Conservation (phyloP, 306 rosid genomes). For the Ammopiptanthus mongolicus region DNA sequence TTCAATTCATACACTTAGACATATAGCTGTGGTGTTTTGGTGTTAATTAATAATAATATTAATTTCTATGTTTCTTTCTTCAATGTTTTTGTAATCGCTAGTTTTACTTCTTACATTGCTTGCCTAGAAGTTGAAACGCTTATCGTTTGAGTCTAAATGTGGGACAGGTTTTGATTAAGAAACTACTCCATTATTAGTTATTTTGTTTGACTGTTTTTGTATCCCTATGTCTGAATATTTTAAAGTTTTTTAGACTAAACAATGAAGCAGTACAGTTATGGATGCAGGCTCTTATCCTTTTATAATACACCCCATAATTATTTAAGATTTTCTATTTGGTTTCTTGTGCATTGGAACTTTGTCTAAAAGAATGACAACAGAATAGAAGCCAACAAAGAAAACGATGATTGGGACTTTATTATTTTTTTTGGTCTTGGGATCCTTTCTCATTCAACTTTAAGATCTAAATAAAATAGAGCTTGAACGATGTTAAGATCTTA, state of each 20-base stretch:
- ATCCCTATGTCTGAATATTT: slow-evolving; percentile 17
- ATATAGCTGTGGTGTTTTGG: background rate
- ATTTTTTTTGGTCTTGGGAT: background rate
- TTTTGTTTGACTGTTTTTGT: slow-evolving; percentile 29
- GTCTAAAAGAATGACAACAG: slow-evolving; percentile 35
- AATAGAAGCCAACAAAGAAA: slow-evolving; percentile 32
- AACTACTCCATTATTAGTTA: slow-evolving; percentile 22
- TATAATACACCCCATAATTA: slow-evolving; percentile 21
- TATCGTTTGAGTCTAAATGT: background rate
- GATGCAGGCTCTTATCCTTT: slow-evolving; percentile 46
- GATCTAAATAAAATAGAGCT: background rate
- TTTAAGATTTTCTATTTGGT: slow-evolving; percentile 24
- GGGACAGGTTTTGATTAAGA: slow-evolving; percentile 11
- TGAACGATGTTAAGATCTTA: slow-evolving; percentile 16
- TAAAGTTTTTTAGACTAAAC: slow-evolving; percentile 16
- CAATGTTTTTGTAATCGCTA: background rate
- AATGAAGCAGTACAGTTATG: slow-evolving; percentile 25
- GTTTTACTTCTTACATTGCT: background rate
- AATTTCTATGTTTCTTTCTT: background rate
- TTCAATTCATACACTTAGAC: background rate
- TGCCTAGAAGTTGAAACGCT: background rate
- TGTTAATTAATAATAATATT: background rate
- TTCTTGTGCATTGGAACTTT: slow-evolving; percentile 35
- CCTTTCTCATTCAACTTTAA: slow-evolving; percentile 5
- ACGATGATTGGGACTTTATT: slow-evolving; percentile 32